These are phyloP conservation scores for Fraxinus angustifolia DNA, from an alignment of 305 asterid species.

Conservation along the genomic window DNA sequence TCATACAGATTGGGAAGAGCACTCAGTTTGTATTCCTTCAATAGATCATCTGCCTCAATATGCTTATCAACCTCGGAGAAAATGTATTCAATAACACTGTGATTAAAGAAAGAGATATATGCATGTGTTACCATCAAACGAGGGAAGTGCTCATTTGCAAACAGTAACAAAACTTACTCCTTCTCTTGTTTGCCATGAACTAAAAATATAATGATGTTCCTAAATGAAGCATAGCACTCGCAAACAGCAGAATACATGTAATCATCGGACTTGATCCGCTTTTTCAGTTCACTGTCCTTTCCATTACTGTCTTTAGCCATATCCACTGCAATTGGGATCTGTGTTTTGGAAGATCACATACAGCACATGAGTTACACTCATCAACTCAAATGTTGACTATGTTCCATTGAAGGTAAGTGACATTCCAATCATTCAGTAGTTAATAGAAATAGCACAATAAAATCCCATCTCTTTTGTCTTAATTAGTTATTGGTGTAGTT, in stretches of 20 bases:
- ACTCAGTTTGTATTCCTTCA: constrained; percentile 63
- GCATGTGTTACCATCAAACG: neutral
- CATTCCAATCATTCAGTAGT: constrained; percentile 17
- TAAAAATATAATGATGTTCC: constrained; percentile 69
- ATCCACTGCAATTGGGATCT: constrained; percentile 98
- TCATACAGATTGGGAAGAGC: constrained; percentile 91
- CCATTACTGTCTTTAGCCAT: constrained; percentile 99
- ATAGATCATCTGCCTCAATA: constrained; percentile 53
- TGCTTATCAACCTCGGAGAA: constrained; percentile 87
- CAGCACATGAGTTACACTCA: neutral
- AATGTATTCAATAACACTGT: constrained; percentile 82
- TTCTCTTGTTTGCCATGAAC: constrained; percentile 76
- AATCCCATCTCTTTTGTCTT: constrained; percentile 15
- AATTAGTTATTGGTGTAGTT: neutral
- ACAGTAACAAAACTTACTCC: constrained; percentile 50
- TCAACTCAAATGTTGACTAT: neutral
- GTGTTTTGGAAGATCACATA: constrained; percentile 15
- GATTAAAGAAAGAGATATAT: constrained; percentile 16
- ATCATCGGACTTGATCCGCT: constrained; percentile 74
- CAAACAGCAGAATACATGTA: constrained; percentile 95
- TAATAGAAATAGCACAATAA: constrained; percentile 16
- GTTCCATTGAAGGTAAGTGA: neutral
- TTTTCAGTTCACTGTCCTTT: constrained; percentile 81
- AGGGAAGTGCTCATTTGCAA: constrained; percentile 11
- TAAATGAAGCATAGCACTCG: constrained; percentile 93